These are phyloP conservation scores for Catharanthus roseus DNA, from an alignment of 257 asterid genomes.

Conservation along the genomic window DNA sequence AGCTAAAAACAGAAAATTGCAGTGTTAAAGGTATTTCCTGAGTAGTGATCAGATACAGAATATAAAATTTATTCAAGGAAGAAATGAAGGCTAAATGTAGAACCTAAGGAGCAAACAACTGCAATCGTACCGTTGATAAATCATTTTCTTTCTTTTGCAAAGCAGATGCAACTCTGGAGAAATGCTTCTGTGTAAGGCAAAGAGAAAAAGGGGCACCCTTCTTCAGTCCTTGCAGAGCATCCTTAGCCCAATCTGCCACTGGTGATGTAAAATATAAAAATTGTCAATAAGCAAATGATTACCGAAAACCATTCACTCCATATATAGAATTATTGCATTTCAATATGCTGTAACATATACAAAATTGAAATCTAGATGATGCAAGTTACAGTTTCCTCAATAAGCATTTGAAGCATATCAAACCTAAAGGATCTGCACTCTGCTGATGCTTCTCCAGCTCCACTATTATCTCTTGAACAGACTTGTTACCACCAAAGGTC, in stretches of 20 bases:
- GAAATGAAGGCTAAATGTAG: background rate
- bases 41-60: conserved; percentile 7
- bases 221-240: conserved; percentile 80
- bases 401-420: conserved; percentile 7
- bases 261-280: conserved; percentile 16
- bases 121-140: conserved; percentile 54
- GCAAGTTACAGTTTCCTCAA: background rate
- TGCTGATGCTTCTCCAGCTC: conserved; percentile 76
- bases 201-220: conserved; percentile 97
- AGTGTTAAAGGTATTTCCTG: conserved; percentile 6
- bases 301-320: background rate
- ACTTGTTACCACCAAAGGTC: conserved; percentile 62
- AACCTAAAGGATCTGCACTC: conserved; percentile 83
- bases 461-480: conserved; percentile 54
- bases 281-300: background rate
- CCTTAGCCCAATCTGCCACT: conserved; percentile 98
- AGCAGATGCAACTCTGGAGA: conserved; percentile 71
- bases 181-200: conserved; percentile 64
- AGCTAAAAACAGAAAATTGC: conserved; percentile 45
- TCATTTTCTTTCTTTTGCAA: conserved; percentile 41
- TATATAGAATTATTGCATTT: background rate
- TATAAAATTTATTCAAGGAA: background rate
- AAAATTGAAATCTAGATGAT: background rate
- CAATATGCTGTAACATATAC: background rate
- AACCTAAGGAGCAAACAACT: conserved; percentile 14